phyloP scores from a whole-genome alignment of 108 stramenopile genomes.

The Nannochloropsis salina region DNA sequence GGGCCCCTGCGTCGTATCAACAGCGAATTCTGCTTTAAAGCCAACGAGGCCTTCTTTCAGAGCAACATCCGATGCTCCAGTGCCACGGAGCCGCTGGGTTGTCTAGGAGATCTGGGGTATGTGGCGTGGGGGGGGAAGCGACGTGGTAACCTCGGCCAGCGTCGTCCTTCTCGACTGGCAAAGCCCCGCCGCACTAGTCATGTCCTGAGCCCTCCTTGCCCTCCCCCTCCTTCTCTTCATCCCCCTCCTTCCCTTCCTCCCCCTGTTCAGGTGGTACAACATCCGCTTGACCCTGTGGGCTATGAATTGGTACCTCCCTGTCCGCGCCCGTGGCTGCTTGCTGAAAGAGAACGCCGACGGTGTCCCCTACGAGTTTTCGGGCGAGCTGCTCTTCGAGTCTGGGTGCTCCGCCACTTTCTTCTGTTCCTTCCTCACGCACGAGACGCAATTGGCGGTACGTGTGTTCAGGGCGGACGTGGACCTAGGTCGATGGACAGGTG shows the following conservation, averaged over 20 bases:
- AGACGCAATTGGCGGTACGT: slow-evolving; percentile 11
- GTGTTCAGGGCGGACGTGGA: neutral
- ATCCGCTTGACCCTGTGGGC: slow-evolving; percentile 3
- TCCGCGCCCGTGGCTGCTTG: neutral
- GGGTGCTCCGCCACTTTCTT: slow-evolving; percentile 6
- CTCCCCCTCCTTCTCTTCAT: neutral
- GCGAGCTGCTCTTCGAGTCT: neutral
- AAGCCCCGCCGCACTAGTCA: neutral
- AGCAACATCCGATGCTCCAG: neutral
- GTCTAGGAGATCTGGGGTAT: neutral
- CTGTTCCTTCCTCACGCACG: slow-evolving; percentile 1
- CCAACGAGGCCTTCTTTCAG: neutral
- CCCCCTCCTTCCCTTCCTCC: neutral
- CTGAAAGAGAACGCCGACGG: neutral
- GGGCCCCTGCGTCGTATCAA: neutral
- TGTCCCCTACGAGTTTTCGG: neutral
- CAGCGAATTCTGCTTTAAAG: neutral
- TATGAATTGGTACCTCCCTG: neutral
- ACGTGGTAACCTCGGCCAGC: too few relatives aligned
- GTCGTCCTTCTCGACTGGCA: too few relatives aligned
- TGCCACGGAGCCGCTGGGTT: neutral
- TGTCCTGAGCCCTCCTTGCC: neutral
- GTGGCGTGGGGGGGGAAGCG: neutral
- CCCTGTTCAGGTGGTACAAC: neutral
- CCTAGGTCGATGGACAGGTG: too few relatives aligned